Percentiles rank a stretch among this genome's conserved stretches.
These are phyloP conservation scores for Apostasia shenzhenica DNA, from an alignment of 106 monocot genomes.

Conservation along the genomic window DNA sequence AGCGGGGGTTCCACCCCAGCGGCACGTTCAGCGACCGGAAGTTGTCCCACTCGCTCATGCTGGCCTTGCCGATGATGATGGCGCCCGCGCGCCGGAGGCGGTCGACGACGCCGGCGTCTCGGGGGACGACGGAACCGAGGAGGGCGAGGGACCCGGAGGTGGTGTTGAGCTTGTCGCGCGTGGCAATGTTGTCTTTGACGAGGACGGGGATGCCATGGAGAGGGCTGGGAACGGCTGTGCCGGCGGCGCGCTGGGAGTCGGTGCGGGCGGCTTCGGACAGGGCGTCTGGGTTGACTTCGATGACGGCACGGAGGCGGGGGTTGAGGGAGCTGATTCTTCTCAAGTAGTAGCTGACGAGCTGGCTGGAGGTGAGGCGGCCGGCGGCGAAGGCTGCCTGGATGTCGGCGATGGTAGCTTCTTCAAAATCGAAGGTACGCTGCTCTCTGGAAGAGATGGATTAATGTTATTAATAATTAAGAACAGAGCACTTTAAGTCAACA, in stretches of 20 bases:
- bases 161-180: constrained; percentile 42
- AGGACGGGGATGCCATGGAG: constrained; percentile 47
- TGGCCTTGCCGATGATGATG: constrained; percentile 60
- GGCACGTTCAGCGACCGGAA: constrained; percentile 33
- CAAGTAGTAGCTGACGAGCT: constrained; percentile 31
- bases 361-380: constrained; percentile 24
- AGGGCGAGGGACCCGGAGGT: constrained; percentile 57
- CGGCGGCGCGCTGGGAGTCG: constrained; percentile 13
- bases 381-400: constrained; percentile 40
- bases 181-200: constrained; percentile 51
- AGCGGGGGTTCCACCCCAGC: constrained; percentile 55
- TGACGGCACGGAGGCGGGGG: constrained; percentile 34
- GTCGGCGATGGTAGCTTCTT: constrained; percentile 37
- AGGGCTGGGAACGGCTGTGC: not conserved
- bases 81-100: constrained; percentile 46
- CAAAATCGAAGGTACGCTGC: constrained; percentile 16
- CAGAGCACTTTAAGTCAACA: too few species aligned
- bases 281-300: constrained; percentile 52
- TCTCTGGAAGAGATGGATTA: too few species aligned
- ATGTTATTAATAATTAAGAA: too few species aligned
- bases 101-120: constrained; percentile 48
- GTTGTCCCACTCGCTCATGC: constrained; percentile 60
- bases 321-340: constrained; percentile 21
- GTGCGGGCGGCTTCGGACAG: constrained; percentile 25
- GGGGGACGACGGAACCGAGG: constrained; percentile 30